These are phyloP conservation scores for Pseudisothecium myosuroides DNA, from an alignment of 225 moss, liverwort and hornwort genomes.

Conservation along the genomic window DNA sequence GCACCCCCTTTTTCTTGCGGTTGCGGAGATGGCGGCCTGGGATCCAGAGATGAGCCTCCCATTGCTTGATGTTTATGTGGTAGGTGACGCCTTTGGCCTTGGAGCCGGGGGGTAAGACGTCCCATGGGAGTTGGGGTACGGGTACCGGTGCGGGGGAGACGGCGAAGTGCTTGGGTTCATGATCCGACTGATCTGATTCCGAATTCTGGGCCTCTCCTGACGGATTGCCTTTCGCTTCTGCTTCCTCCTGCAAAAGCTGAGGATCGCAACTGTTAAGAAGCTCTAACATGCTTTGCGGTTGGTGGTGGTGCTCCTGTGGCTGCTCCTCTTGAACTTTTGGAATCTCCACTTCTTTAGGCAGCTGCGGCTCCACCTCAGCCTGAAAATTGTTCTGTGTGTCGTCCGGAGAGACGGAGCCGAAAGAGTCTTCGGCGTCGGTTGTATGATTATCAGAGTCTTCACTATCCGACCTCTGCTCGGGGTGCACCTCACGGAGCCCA, in stretches of 20 bases:
- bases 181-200: neutral
- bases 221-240: too few relatives aligned
- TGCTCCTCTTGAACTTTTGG: neutral
- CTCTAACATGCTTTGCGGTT: neutral
- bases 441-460: neutral
- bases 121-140: too few relatives aligned
- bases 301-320: neutral
- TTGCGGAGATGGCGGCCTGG: neutral
- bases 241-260: neutral
- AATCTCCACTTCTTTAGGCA: neutral
- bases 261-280: neutral
- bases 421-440: neutral
- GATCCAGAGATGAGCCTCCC: neutral
- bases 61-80: neutral
- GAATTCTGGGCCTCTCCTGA: neutral
- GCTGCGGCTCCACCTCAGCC: neutral
- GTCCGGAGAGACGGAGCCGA: too few relatives aligned
- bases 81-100: neutral
- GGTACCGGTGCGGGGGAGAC: neutral
- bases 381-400: neutral
- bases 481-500: too few relatives aligned
- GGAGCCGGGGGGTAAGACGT: neutral
- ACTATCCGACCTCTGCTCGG: neutral
- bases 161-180: too few relatives aligned
- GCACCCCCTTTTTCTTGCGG: neutral